phyloP scores from a whole-genome alignment of 1,284 basidiomycete genomes.

The Kwoniella shivajii region DNA sequence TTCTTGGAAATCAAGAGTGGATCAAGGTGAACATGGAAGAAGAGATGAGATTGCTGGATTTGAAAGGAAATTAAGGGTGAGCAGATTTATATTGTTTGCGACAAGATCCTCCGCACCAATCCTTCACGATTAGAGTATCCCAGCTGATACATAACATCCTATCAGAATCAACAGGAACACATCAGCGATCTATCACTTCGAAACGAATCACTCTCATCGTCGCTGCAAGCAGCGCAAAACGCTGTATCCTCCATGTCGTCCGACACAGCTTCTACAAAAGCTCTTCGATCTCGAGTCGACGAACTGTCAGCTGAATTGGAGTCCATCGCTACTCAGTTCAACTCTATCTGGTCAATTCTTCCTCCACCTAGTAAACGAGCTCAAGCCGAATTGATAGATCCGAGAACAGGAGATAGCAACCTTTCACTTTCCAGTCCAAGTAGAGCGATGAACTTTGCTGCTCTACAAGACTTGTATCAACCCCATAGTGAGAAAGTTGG shows the following conservation, averaged over 20 bases:
- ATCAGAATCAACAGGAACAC: slow-evolving; percentile 46
- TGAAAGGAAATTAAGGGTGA: slow-evolving; percentile 59
- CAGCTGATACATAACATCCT: slow-evolving; percentile 1
- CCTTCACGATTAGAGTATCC: slow-evolving; percentile 4
- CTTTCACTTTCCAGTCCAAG: slow-evolving; percentile 54
- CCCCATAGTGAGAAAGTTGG: slow-evolving; percentile 38
- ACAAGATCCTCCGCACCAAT: neutral
- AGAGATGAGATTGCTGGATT: slow-evolving; percentile 59
- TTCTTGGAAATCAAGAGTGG: slow-evolving; percentile 60
- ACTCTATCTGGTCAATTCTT: slow-evolving; percentile 74
- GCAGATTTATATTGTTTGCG: slow-evolving; percentile 26
- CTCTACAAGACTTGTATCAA: slow-evolving; percentile 44
- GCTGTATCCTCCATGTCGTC: slow-evolving; percentile 25
- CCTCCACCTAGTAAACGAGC: slow-evolving; percentile 76
- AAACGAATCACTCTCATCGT: slow-evolving; percentile 41
- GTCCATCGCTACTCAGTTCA: slow-evolving; percentile 65
- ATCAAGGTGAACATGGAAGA: slow-evolving; percentile 59
- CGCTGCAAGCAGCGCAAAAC: slow-evolving; percentile 38
- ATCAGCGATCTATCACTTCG: slow-evolving; percentile 40
- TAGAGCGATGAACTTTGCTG: slow-evolving; percentile 54
- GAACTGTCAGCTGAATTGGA: slow-evolving; percentile 57
- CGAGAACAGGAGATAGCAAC: slow-evolving; percentile 58
- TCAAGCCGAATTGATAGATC: slow-evolving; percentile 62
- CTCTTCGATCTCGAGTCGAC: slow-evolving; percentile 33
- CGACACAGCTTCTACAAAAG: slow-evolving; percentile 21